These are phyloP conservation scores for Nemania sp. DNA, from an alignment of 2,329 filamentous ascomycete genomes.

Conservation along the genomic window DNA sequence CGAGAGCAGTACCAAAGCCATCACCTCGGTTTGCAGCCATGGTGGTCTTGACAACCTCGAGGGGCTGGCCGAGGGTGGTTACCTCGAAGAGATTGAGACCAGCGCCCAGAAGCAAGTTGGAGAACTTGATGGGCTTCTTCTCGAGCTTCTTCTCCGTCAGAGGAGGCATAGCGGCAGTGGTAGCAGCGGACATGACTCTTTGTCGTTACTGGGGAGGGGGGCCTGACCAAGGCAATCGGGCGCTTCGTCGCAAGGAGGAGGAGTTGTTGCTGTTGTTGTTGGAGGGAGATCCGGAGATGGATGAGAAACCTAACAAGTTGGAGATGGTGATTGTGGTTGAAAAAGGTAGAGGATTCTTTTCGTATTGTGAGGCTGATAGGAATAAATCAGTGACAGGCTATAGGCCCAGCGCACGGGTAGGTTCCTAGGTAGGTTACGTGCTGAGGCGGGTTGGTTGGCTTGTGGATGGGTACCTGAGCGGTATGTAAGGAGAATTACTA, in stretches of 20 bases:
- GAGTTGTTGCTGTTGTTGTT: too few relatives aligned
- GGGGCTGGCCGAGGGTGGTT: constrained; percentile 73
- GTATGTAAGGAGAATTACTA: not conserved
- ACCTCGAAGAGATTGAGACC: constrained; percentile 97
- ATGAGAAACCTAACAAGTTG: constrained; percentile 17
- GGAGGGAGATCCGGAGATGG: constrained; percentile 20
- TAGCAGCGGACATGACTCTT: constrained; percentile 70
- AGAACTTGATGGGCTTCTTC: constrained; percentile 99
- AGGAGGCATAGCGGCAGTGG: constrained; percentile 62
- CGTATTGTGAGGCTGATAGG: constrained; percentile 31
- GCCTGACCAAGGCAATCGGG: constrained; percentile 98
- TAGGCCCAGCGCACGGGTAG: too few relatives aligned
- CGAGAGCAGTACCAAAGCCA: constrained; percentile 83
- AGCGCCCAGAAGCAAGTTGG: constrained; percentile 94
- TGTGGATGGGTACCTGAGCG: not conserved
- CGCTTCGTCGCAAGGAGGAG: constrained; percentile 79
- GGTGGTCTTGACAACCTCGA: constrained; percentile 99
- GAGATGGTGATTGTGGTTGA: constrained; percentile 9
- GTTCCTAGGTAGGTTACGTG: not conserved
- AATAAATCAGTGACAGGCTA: constrained; percentile 24
- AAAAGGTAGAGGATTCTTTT: constrained; percentile 9
- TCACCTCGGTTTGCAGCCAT: constrained; percentile 98
- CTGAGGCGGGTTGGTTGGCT: not conserved
- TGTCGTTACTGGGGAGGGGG: constrained; percentile 66
- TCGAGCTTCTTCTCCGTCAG: constrained; percentile 71